These are phyloP conservation scores for Podochytrium sp. DNA, from an alignment of 192 early-diverging fungal genomes.

Conservation along the genomic window DNA sequence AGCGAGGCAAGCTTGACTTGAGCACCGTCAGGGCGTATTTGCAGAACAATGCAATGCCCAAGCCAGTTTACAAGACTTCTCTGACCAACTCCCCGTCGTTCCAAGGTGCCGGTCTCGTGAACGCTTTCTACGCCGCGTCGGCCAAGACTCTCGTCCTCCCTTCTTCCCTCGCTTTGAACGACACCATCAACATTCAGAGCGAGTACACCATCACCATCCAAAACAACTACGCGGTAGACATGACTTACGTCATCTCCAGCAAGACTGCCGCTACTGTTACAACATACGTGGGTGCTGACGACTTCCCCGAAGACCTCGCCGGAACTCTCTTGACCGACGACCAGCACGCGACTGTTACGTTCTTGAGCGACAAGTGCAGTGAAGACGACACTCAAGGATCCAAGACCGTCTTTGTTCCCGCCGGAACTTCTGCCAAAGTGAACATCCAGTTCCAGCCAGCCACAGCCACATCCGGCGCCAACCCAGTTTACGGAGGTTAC, in stretches of 20 bases:
- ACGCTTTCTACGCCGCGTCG: slow-evolving; percentile 64
- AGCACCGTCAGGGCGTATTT: slow-evolving; percentile 42
- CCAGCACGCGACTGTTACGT: slow-evolving; percentile 9
- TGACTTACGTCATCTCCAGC: slow-evolving; percentile 32
- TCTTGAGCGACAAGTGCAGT: not conserved
- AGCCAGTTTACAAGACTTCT: slow-evolving; percentile 38
- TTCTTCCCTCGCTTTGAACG: slow-evolving; percentile 40
- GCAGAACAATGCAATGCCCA: slow-evolving; percentile 57
- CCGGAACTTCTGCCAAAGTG: not conserved
- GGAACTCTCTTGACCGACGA: slow-evolving; percentile 20
- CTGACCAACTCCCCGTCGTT: slow-evolving; percentile 61
- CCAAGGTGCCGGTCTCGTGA: slow-evolving; percentile 78
- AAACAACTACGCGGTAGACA: slow-evolving; percentile 29
- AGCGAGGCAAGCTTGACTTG: slow-evolving; percentile 36
- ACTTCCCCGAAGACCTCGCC: slow-evolving; percentile 23
- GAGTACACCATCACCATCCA: slow-evolving; percentile 24
- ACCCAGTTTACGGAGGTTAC: slow-evolving; percentile 7
- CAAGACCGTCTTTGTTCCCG: slow-evolving; percentile 1
- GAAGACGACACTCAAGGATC: not conserved
- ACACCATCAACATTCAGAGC: slow-evolving; percentile 32
- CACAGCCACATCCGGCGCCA: not conserved
- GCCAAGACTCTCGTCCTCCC: slow-evolving; percentile 59
- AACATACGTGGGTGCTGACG: slow-evolving; percentile 24
- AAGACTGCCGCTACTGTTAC: slow-evolving; percentile 27
- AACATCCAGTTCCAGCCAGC: not conserved